A percentile compares a stretch with the other conserved stretches of the same genome.
phyloP scores from a whole-genome alignment of 208 protist genomes.

The Vickermania ingenoplastis region DNA sequence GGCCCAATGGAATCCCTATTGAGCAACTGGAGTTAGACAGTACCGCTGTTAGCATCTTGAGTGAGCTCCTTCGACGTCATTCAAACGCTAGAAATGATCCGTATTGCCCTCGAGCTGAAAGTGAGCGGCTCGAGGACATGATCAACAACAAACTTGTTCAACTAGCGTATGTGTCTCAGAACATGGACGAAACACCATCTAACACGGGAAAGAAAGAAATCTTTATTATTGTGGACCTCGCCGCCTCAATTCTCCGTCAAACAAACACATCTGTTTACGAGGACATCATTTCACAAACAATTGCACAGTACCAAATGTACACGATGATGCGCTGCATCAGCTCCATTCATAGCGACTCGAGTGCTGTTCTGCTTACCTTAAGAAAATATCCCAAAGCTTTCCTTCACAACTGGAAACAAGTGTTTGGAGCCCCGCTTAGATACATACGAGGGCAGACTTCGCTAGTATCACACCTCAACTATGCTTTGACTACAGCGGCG shows the following conservation, averaged over 20 bases:
- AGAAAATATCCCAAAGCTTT: slow-evolving; percentile 47
- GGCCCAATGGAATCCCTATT: slow-evolving; percentile 14
- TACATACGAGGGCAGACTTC: slow-evolving; percentile 78
- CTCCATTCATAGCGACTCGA: slow-evolving; percentile 51
- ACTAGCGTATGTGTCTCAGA: slow-evolving; percentile 21
- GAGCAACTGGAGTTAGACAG: slow-evolving; percentile 16
- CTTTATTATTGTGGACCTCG: slow-evolving; percentile 85
- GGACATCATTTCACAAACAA: slow-evolving; percentile 70
- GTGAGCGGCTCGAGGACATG: slow-evolving; percentile 11
- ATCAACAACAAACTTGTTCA: slow-evolving; percentile 43
- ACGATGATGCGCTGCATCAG: slow-evolving; percentile 83
- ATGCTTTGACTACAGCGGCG: slow-evolving; percentile 40
- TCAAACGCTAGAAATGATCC: slow-evolving; percentile 5
- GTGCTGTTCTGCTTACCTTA: slow-evolving; percentile 61
- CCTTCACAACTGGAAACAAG: slow-evolving; percentile 44
- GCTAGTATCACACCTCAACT: slow-evolving; percentile 73
- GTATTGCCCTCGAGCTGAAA: slow-evolving; percentile 13
- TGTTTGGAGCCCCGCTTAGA: slow-evolving; percentile 50
- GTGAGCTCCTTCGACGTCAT: slow-evolving; percentile 18
- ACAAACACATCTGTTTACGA: slow-evolving; percentile 64
- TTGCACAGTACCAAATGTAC: slow-evolving; percentile 66
- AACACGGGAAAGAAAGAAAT: slow-evolving; percentile 24
- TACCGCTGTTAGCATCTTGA: slow-evolving; percentile 9
- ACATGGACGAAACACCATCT: not conserved
- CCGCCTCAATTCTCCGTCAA: slow-evolving; percentile 63